phyloP scores from a whole-genome alignment of 1,139 yeast genomes.

The Protomyces inundatus region DNA sequence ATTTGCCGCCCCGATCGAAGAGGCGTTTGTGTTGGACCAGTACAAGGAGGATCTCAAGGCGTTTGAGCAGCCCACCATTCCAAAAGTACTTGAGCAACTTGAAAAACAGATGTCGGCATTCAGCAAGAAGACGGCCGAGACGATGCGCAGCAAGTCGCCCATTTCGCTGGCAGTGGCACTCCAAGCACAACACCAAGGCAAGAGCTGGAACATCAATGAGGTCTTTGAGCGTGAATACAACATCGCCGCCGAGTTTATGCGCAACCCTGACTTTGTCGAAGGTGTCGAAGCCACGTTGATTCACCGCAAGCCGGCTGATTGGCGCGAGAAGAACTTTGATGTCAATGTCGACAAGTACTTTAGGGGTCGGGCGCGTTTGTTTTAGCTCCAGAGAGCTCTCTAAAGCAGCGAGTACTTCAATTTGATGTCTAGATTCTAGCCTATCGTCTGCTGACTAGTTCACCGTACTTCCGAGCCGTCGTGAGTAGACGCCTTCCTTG shows the following conservation, averaged over 20 bases:
- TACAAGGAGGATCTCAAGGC: not conserved
- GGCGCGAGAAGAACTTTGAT: slow-evolving; percentile 15
- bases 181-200: slow-evolving; percentile 62
- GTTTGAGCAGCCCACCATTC: slow-evolving; percentile 54
- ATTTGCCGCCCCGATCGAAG: slow-evolving; percentile 65
- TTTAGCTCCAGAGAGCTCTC: not conserved
- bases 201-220: slow-evolving; percentile 53
- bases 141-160: slow-evolving; percentile 59
- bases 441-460: too few relatives aligned
- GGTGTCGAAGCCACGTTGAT: slow-evolving; percentile 72
- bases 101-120: slow-evolving; percentile 54
- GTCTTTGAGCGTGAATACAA: slow-evolving; percentile 70
- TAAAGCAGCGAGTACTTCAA: too few relatives aligned
- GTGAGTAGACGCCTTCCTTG: too few relatives aligned
- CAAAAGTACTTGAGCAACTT: slow-evolving; percentile 57
- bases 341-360: slow-evolving; percentile 25
- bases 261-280: slow-evolving; percentile 59
- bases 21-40: slow-evolving; percentile 44
- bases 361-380: slow-evolving; percentile 10
- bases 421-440: too few relatives aligned
- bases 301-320: slow-evolving; percentile 23
- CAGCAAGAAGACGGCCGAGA: slow-evolving; percentile 56
- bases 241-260: slow-evolving; percentile 73
- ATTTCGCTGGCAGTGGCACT: slow-evolving; percentile 72
- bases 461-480: too few relatives aligned